Percentiles rank a stretch among this genome's conserved stretches.
These are phyloP conservation scores for Salix brachista DNA, from an alignment of 345 rosid species.

Conservation along the genomic window DNA sequence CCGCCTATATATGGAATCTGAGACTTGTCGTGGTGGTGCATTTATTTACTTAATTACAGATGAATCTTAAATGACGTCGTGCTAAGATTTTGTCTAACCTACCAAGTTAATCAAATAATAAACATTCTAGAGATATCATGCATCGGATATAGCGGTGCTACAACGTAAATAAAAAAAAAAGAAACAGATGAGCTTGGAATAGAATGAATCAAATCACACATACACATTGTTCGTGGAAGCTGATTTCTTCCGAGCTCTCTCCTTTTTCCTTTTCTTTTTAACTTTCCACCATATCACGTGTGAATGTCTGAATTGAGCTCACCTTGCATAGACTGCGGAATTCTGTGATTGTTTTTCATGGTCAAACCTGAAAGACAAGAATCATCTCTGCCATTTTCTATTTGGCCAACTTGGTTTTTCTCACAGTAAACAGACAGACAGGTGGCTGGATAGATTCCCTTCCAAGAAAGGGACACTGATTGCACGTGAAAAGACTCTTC, in stretches of 20 bases:
- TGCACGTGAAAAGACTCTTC: conserved; percentile 5
- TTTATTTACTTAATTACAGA: not conserved
- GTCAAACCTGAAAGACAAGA: not conserved
- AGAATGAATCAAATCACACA: not conserved
- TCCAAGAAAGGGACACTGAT: conserved; percentile 5
- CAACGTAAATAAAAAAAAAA: not conserved
- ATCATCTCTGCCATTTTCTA: not conserved
- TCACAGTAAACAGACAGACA: too few species aligned
- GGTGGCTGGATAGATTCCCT: not conserved
- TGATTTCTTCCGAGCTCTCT: too few species aligned
- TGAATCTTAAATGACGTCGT: not conserved
- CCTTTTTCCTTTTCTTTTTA: too few species aligned
- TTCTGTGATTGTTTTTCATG: too few species aligned
- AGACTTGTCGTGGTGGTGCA: not conserved
- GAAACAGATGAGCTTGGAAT: not conserved
- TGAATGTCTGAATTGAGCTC: too few species aligned
- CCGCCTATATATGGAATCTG: conserved; percentile 2
- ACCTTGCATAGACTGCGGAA: too few species aligned
- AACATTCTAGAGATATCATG: not conserved
- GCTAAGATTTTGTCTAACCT: not conserved
- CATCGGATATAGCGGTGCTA: too few species aligned
- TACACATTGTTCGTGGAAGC: too few species aligned
- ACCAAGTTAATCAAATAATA: not conserved
- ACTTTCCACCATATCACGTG: too few species aligned
- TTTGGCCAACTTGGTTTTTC: not conserved